phyloP scores from a whole-genome alignment of 108 stramenopile species.

The Stephanodiscus triporus region DNA sequence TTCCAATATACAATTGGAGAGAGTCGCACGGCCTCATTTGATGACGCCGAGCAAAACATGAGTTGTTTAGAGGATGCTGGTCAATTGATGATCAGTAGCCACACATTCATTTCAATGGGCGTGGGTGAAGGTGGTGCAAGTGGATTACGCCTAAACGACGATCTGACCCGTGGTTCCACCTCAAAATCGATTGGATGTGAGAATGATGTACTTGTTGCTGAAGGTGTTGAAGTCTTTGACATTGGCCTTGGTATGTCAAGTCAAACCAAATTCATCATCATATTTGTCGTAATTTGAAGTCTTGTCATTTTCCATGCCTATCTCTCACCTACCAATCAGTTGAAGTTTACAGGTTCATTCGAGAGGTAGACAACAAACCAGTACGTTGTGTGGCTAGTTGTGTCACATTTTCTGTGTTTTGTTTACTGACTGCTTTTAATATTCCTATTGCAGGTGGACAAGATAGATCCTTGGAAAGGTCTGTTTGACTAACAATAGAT shows the following conservation, averaged over 20 bases:
- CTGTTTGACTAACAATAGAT: conserved; percentile 22
- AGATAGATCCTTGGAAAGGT: conserved; percentile 45
- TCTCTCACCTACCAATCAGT: conserved; percentile 15
- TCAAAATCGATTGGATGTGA: conserved; percentile 44
- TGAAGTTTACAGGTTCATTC: conserved; percentile 48
- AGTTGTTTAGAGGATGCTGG: conserved; percentile 35
- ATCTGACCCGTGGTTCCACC: conserved; percentile 46
- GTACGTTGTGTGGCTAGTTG: conserved; percentile 2
- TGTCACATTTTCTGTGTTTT: background rate
- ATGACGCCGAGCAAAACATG: conserved; percentile 20
- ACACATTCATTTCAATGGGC: conserved; percentile 50
- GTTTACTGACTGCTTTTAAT: background rate
- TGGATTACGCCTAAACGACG: conserved; percentile 51
- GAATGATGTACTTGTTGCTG: conserved; percentile 45
- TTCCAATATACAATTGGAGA: conserved; percentile 35
- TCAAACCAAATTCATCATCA: no score
- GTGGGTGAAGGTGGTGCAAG: conserved; percentile 47
- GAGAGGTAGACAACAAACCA: conserved; percentile 51
- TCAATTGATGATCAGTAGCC: conserved; percentile 51
- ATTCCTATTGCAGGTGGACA: conserved; percentile 21
- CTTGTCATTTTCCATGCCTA: conserved; percentile 1
- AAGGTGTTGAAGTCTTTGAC: conserved; percentile 46
- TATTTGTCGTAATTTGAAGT: no score
- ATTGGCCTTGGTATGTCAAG: conserved; percentile 35
- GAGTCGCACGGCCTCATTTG: conserved; percentile 18